A percentile compares a stretch with the other conserved stretches of the same genome.
These are phyloP conservation scores for Arthroderma sp. DNA, from an alignment of 2,329 filamentous ascomycete species.

Conservation along the genomic window DNA sequence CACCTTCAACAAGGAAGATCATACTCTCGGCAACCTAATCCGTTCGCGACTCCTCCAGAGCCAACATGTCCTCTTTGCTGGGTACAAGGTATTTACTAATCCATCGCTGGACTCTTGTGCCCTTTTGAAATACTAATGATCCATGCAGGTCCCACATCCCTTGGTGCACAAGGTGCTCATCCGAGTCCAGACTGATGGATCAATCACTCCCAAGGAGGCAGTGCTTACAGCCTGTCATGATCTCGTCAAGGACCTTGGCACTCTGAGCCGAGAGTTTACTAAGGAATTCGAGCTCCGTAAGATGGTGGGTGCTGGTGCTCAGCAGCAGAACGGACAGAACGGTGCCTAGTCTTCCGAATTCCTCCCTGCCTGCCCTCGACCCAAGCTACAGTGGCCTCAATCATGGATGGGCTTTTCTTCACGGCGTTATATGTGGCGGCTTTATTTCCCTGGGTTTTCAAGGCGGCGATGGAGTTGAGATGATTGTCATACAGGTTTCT, in stretches of 20 bases:
- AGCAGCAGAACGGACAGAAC: slow-evolving; percentile 27
- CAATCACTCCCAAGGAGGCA: slow-evolving; percentile 76
- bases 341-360: slow-evolving; percentile 4
- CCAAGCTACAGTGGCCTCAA: too few species aligned
- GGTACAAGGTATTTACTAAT: slow-evolving; percentile 60
- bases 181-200: slow-evolving; percentile 83
- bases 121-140: background rate
- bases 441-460: slow-evolving; percentile 1
- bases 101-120: background rate
- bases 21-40: slow-evolving; percentile 85
- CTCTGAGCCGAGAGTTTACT: slow-evolving; percentile 75
- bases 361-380: too few species aligned
- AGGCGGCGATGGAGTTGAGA: background rate
- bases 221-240: slow-evolving; percentile 69
- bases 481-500: background rate
- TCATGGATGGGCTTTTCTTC: too few species aligned
- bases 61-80: slow-evolving; percentile 74
- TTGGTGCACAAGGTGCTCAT: slow-evolving; percentile 48
- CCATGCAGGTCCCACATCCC: slow-evolving; percentile 30
- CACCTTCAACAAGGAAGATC: slow-evolving; percentile 90
- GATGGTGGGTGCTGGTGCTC: slow-evolving; percentile 55
- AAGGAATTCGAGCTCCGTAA: slow-evolving; percentile 83
- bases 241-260: slow-evolving; percentile 66
- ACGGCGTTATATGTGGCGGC: background rate
- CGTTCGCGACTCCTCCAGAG: slow-evolving; percentile 74